Evolutionary conservation across 495 filamentous ascomycete species (phyloP), one percentile per base, ranked within the genome.

Genomic region (Penicillium chermesinum): DNA sequence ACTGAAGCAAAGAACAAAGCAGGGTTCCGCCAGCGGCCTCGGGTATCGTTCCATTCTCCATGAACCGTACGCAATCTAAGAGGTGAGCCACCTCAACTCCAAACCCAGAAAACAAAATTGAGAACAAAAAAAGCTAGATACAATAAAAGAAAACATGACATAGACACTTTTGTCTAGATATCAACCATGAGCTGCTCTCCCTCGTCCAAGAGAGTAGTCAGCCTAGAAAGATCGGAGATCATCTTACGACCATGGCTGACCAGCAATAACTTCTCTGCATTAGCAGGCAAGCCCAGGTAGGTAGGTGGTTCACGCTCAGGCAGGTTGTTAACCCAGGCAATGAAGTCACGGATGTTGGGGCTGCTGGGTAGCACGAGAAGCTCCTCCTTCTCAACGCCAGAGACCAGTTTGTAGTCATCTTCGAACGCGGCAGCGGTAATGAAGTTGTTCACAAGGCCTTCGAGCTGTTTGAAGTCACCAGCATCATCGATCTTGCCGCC

Each of bases 401-500:
- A 79, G 7, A 96, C 89, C 1, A 99, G 76, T 65, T 88, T 87
- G 73, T 96, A 88, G 21, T 89, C 86, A 41, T 89, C 83, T 38
- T 99, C 93, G 57, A 89, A 99, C 3, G 93, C 91, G 1, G 82
- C 75, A 0, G 91, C 87, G 0, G 88, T 96, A 38, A 99, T 73
- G 64, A 91, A 80, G 22, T 66, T 73, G 42, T 83, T 69, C 40
- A 97, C 91, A 9, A 99, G 75, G 43, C 72, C 60, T 37, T 76
- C 69, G 6, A 99, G 77, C 38, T 83, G 77, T 30, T 68, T 58
- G 68, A 89, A 96, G 70, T 99, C 93, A n/a, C 68, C 84, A 42
- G 86, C 84, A 57, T 95, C 84, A 58, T 99, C 93, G 52, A 99
- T 88, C 72, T 99, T 99, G 58, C 93, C 93, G 54, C 94, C 94